Conservation (phyloP, 305 asterid species). For the Plantago lanceolata region DNA sequence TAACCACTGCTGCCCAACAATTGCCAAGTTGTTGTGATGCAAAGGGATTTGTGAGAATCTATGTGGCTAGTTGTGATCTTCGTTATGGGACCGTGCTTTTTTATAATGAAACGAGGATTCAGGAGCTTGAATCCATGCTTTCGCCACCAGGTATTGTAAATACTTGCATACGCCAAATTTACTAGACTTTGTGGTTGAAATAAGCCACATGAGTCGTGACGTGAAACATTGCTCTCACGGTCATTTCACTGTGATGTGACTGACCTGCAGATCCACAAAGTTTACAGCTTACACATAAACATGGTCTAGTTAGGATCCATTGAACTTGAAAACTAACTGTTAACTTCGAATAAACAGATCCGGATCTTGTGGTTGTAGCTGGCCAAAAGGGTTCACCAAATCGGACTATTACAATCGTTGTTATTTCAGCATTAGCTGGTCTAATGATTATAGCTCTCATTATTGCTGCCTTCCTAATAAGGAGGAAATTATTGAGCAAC, state of each 20-base stretch:
- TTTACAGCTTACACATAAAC: neutral
- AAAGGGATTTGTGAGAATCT: neutral
- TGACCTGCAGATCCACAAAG: neutral
- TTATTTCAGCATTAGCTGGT: neutral
- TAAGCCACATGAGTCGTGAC: too few relatives aligned
- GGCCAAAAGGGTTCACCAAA: neutral
- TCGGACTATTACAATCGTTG: neutral
- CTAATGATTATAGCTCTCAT: neutral
- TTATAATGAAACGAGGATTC: neutral
- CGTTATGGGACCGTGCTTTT: neutral
- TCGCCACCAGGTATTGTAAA: neutral
- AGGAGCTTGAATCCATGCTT: neutral
- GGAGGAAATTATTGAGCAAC: neutral
- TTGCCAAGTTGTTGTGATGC: neutral
- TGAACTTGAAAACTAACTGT: neutral
- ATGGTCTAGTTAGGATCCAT: too few relatives aligned
- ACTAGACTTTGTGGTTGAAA: too few relatives aligned
- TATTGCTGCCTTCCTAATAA: neutral
- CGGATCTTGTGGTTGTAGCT: neutral
- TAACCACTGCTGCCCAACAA: neutral
- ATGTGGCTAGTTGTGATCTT: neutral
- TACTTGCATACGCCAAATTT: too few relatives aligned
- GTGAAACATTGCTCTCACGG: neutral
- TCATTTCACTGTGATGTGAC: too few relatives aligned
- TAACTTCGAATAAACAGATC: too few relatives aligned